These are phyloP conservation scores for Pichia sp. DNA, from an alignment of 1,139 yeast species.

Conservation along the genomic window DNA sequence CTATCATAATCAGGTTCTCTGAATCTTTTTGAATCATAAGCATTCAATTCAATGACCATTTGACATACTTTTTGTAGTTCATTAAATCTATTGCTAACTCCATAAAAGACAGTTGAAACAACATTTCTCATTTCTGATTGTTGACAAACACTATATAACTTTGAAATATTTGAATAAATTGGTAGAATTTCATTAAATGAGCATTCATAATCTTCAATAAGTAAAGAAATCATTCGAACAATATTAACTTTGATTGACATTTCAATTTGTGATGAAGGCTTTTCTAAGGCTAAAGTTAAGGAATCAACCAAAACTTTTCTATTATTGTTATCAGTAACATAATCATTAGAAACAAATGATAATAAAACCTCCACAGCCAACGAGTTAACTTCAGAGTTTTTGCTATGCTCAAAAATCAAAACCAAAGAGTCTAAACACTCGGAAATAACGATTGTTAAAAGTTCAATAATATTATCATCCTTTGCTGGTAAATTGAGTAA, in stretches of 20 bases:
- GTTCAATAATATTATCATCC: conserved; percentile 40
- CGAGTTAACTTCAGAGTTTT: conserved; percentile 46
- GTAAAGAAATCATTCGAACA: conserved; percentile 42
- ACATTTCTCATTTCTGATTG: conserved; percentile 58
- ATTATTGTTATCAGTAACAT: conserved; percentile 52
- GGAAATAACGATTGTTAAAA: conserved; percentile 53
- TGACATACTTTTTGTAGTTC: conserved; percentile 41
- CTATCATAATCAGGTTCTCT: conserved; percentile 76
- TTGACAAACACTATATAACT: conserved; percentile 49
- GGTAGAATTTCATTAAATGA: conserved; percentile 46
- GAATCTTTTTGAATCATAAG: conserved; percentile 56
- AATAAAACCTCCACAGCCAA: conserved; percentile 49
- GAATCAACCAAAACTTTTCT: conserved; percentile 51
- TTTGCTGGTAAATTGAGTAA: conserved; percentile 30
- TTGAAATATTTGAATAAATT: conserved; percentile 51
- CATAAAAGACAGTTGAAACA: conserved; percentile 52
- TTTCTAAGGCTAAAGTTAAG: conserved; percentile 56
- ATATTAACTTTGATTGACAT: conserved; percentile 52
- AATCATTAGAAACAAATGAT: conserved; percentile 52
- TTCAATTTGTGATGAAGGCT: conserved; percentile 51
- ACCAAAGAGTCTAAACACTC: conserved; percentile 49
- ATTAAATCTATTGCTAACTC: conserved; percentile 50
- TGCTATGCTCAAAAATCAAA: conserved; percentile 36
- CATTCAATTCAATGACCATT: conserved; percentile 58
- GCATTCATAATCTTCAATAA: conserved; percentile 41